A percentile compares a stretch with the other conserved stretches of the same genome.
Conservation (phyloP, 2,329 filamentous ascomycete species). For the Fusarium miscanthi region DNA sequence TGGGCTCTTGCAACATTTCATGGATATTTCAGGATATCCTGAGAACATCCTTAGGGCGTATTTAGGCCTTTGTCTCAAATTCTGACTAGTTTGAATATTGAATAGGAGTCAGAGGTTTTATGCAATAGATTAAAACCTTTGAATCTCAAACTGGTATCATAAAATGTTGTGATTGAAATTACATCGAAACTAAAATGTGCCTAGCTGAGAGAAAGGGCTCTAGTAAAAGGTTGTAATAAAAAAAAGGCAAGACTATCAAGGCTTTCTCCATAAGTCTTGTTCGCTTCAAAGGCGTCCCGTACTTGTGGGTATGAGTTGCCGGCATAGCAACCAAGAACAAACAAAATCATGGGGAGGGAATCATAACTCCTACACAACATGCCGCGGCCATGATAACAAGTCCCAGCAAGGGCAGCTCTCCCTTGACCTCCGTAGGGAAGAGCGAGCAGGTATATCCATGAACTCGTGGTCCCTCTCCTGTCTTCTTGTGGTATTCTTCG, state of each 20-base stretch:
- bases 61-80: no score
- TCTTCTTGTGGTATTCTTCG: constrained; percentile 48
- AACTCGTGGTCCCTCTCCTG: constrained; percentile 37
- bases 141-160: constrained; percentile 57
- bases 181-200: constrained; percentile 59
- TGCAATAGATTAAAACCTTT: constrained; percentile 33
- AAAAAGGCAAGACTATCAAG: constrained; percentile 54
- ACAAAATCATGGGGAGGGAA: constrained; percentile 41
- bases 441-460: constrained; percentile 48
- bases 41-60: no score
- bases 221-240: constrained; percentile 49
- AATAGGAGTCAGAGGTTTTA: neutral
- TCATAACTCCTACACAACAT: constrained; percentile 44
- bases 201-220: constrained; percentile 51
- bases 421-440: constrained; percentile 27
- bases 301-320: constrained; percentile 39
- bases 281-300: constrained; percentile 38
- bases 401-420: constrained; percentile 27
- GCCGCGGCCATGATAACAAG: constrained; percentile 36
- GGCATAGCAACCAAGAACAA: constrained; percentile 39
- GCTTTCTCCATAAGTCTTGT: constrained; percentile 47
- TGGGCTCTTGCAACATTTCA: constrained; percentile 6
- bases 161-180: constrained; percentile 55
- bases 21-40: no score
- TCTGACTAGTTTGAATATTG: neutral